These are phyloP conservation scores for Colletotrichum somersetense DNA, from an alignment of 2,329 filamentous ascomycete species.

Conservation along the genomic window DNA sequence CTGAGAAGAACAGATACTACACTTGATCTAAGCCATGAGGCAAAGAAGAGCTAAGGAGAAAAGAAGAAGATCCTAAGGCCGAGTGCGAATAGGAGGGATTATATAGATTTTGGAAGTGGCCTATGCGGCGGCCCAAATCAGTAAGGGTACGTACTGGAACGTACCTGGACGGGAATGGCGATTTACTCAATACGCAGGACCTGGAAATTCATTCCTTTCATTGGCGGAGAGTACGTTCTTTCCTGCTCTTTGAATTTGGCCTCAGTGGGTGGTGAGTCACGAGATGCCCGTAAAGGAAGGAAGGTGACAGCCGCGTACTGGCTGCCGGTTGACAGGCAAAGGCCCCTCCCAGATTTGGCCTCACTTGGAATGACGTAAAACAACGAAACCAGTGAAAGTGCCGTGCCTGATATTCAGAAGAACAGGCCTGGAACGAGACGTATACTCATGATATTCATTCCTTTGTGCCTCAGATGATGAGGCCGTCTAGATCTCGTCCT, in stretches of 20 bases:
- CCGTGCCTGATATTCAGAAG: not conserved
- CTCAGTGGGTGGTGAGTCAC: constrained; percentile 22
- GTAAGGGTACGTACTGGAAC: constrained; percentile 25
- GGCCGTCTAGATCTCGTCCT: constrained; percentile 81
- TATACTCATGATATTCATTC: not conserved
- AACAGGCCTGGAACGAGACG: not conserved
- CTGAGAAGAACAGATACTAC: constrained; percentile 87
- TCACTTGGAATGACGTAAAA: not conserved
- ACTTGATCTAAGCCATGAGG: constrained; percentile 73
- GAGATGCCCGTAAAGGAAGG: not conserved
- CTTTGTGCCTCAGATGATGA: not conserved
- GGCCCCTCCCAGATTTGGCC: not conserved
- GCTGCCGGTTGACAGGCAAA: not conserved
- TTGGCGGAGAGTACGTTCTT: constrained; percentile 7
- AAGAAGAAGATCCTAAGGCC: constrained; percentile 47
- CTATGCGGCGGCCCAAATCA: constrained; percentile 32
- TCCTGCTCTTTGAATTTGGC: constrained; percentile 19
- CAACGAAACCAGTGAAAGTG: not conserved
- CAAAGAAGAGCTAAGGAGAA: constrained; percentile 56
- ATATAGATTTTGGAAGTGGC: constrained; percentile 23
- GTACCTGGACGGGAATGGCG: constrained; percentile 14
- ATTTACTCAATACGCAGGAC: constrained; percentile 8
- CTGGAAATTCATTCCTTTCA: not conserved
- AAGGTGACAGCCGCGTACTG: not conserved
- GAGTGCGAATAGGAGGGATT: not conserved